Conservation (phyloP, 345 rosid genomes). For the Heritiera fomes region DNA sequence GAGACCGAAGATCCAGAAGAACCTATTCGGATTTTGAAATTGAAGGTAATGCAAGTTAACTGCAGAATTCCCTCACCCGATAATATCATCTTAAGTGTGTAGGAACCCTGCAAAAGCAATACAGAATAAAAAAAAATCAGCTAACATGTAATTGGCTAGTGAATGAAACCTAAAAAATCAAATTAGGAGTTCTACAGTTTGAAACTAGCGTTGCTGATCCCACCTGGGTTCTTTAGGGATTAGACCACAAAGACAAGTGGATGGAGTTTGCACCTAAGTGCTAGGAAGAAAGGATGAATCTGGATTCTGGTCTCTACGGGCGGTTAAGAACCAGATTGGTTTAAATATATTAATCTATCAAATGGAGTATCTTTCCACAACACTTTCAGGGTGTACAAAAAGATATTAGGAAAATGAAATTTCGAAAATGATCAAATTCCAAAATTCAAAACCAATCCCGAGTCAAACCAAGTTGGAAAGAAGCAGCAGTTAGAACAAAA, state of each 20-base stretch:
- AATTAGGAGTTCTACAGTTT: neutral
- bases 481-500: neutral
- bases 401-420: neutral
- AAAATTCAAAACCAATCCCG: neutral
- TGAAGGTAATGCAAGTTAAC: constrained; percentile 61
- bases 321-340: constrained; percentile 7
- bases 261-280: neutral
- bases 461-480: constrained; percentile 9
- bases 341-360: neutral
- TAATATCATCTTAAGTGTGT: constrained; percentile 47
- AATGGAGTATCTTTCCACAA: constrained; percentile 5
- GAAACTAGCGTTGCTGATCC: neutral
- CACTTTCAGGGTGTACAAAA: neutral
- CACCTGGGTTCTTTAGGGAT: neutral
- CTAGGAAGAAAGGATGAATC: neutral
- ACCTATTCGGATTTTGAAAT: constrained; percentile 34
- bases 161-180: neutral
- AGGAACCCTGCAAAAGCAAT: constrained; percentile 42
- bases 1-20: neutral
- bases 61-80: constrained; percentile 21
- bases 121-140: neutral
- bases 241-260: neutral
- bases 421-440: neutral
- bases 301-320: neutral
- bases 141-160: neutral